Evolutionary conservation across 2,329 filamentous ascomycete species (phyloP).

Genomic region (Penicillium sp.): DNA sequence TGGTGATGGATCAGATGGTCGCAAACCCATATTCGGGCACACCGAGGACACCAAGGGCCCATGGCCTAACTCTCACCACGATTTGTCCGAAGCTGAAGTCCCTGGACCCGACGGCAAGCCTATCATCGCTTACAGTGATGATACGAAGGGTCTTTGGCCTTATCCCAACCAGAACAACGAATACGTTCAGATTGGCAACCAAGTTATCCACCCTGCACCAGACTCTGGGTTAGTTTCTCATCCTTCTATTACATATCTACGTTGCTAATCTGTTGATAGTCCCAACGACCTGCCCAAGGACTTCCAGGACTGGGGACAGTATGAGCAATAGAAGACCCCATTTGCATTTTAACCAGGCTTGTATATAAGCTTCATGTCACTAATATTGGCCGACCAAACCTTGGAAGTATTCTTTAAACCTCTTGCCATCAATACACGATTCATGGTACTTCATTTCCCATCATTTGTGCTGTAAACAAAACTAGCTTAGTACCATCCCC

Average conservation of each 20-base stretch:
- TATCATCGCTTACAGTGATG: constrained; percentile 7
- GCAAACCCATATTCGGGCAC: not conserved
- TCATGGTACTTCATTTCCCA: not conserved
- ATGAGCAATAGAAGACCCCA: not conserved
- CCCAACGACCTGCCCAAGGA: constrained; percentile 11
- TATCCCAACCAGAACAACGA: constrained; percentile 9
- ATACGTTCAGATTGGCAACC: constrained; percentile 6
- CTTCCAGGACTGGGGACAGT: constrained; percentile 18
- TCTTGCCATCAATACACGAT: not conserved
- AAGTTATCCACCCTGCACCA: constrained; percentile 8
- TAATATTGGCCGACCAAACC: constrained; percentile 1
- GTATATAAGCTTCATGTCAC: constrained; percentile 15
- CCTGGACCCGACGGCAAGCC: constrained; percentile 8
- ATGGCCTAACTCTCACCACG: constrained; percentile 14
- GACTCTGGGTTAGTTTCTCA: constrained; percentile 12
- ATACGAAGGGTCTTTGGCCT: constrained; percentile 12
- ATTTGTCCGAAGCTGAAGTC: constrained; percentile 13
- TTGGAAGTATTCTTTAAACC: not conserved
- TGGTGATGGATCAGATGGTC: constrained; percentile 10
- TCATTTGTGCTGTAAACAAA: not conserved
- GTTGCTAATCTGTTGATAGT: constrained; percentile 3
- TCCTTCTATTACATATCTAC: not conserved
- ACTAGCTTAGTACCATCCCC: not conserved
- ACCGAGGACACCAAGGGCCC: constrained; percentile 9
- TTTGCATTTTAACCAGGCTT: constrained; percentile 5